A percentile compares a stretch with the other conserved stretches of the same genome.
Conservation (phyloP, 2,329 filamentous ascomycete species). For the Claviceps quebecensis region DNA sequence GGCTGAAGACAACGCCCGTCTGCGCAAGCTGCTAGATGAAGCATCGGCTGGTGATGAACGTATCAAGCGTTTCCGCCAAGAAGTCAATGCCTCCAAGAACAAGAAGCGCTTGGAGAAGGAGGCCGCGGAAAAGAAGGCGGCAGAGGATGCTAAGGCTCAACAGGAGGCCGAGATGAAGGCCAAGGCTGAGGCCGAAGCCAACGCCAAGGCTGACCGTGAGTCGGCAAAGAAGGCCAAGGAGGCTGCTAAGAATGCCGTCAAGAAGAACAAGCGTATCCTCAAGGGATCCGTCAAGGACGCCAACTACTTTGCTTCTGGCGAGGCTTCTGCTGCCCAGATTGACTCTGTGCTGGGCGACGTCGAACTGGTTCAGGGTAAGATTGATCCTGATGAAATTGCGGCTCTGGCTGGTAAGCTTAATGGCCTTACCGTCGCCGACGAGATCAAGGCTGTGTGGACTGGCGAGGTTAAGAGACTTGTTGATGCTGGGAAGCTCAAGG, state of each 20-base stretch:
- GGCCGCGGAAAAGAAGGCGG: constrained; percentile 74
- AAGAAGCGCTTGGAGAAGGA: constrained; percentile 86
- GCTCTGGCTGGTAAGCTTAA: constrained; percentile 67
- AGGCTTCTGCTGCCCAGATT: constrained; percentile 61
- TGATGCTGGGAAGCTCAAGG: constrained; percentile 72
- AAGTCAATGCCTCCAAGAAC: constrained; percentile 87
- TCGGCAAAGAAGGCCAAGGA: constrained; percentile 93
- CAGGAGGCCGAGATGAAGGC: constrained; percentile 74
- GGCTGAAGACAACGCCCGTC: constrained; percentile 86
- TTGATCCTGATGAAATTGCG: constrained; percentile 84
- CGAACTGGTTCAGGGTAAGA: constrained; percentile 73
- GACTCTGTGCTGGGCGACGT: constrained; percentile 75
- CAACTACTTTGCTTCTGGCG: constrained; percentile 77
- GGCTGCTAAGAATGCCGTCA: constrained; percentile 93
- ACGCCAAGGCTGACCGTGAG: constrained; percentile 73
- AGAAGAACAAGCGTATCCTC: constrained; percentile 99
- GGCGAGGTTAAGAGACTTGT: constrained; percentile 68
- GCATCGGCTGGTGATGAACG: constrained; percentile 75
- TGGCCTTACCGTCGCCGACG: constrained; percentile 61
- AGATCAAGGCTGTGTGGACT: constrained; percentile 75
- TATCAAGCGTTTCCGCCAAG: constrained; percentile 93
- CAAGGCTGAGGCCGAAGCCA: constrained; percentile 71
- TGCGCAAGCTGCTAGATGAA: constrained; percentile 82
- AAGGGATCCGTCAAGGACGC: constrained; percentile 90
- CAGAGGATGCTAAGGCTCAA: constrained; percentile 70